These are phyloP conservation scores for Batkoa obscura DNA, from an alignment of 371 early-diverging fungal genomes.

Conservation along the genomic window DNA sequence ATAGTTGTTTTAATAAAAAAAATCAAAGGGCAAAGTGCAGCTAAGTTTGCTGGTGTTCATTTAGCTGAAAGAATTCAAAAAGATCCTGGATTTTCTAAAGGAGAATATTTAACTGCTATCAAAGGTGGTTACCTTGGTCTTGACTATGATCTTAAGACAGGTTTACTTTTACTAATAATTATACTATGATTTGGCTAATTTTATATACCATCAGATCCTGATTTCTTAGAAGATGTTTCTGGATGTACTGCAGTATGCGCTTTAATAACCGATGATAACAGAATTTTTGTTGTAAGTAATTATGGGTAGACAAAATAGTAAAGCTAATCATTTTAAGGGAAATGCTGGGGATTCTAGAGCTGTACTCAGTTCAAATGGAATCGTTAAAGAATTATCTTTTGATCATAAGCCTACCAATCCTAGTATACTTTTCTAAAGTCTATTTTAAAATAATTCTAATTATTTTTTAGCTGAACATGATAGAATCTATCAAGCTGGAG, in stretches of 20 bases:
- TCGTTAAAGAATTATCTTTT: constrained; percentile 52
- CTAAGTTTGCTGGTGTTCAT: constrained; percentile 62
- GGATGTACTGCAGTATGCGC: constrained; percentile 90
- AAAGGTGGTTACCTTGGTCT: constrained; percentile 59
- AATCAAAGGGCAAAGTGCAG: constrained; percentile 41
- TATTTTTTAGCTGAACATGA: constrained; percentile 35
- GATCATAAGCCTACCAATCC: constrained; percentile 86
- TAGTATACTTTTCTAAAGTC: constrained; percentile 9
- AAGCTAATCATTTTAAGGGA: constrained; percentile 19
- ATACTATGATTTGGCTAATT: background rate
- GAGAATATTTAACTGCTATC: constrained; percentile 44
- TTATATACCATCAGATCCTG: constrained; percentile 28
- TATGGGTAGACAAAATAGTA: background rate
- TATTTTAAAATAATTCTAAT: background rate
- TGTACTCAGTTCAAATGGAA: constrained; percentile 52
- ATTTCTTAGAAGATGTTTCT: constrained; percentile 46
- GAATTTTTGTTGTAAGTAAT: constrained; percentile 17
- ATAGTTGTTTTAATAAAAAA: background rate
- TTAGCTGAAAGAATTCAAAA: constrained; percentile 44
- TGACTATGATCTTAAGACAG: constrained; percentile 53
- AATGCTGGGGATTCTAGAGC: constrained; percentile 94
- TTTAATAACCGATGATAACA: constrained; percentile 48
- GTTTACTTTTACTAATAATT: constrained; percentile 12
- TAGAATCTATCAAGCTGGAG: constrained; percentile 75
- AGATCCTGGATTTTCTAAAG: constrained; percentile 36